Evolutionary conservation across 768 basidiomycete species (phyloP).

Genomic region (Phlegmacium glaucopus): DNA sequence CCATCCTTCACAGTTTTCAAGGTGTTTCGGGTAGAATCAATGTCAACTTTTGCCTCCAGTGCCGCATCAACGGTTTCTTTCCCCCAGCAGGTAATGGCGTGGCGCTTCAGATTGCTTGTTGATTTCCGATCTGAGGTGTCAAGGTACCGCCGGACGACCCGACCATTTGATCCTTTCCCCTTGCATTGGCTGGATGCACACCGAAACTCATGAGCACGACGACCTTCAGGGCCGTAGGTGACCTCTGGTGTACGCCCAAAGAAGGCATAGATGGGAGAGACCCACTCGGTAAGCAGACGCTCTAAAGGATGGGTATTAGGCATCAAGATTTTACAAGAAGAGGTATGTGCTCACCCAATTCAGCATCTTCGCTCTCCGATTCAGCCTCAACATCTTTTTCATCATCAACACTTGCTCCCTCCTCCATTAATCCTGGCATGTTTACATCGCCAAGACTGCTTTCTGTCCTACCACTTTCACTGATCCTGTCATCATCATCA

Average conservation of each 20-base stretch:
- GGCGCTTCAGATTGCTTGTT: slow-evolving; percentile 25
- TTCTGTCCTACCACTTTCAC: neutral
- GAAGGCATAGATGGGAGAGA: slow-evolving; percentile 32
- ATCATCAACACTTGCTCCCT: neutral
- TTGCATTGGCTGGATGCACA: slow-evolving; percentile 24
- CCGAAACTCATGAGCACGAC: slow-evolving; percentile 22
- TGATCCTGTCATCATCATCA: neutral
- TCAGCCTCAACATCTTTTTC: neutral
- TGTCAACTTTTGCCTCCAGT: neutral
- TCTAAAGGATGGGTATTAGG: neutral
- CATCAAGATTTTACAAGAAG: neutral
- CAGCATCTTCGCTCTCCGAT: neutral
- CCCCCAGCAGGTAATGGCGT: slow-evolving; percentile 33
- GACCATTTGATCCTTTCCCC: neutral
- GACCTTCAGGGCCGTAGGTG: neutral
- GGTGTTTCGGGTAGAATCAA: neutral
- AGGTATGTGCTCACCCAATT: too few relatives aligned
- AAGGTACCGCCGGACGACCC: slow-evolving; percentile 1
- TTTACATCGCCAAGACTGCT: neutral
- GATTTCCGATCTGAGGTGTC: slow-evolving; percentile 19
- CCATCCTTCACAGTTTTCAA: slow-evolving; percentile 6
- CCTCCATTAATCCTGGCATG: neutral
- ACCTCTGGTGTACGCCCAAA: slow-evolving; percentile 16
- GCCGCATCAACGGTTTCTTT: slow-evolving; percentile 14
- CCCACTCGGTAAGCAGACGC: slow-evolving; percentile 19